A percentile compares a stretch with the other conserved stretches of the same genome.
phyloP scores from a whole-genome alignment of 2,329 filamentous ascomycete species.

The Paecilomyces sp. region DNA sequence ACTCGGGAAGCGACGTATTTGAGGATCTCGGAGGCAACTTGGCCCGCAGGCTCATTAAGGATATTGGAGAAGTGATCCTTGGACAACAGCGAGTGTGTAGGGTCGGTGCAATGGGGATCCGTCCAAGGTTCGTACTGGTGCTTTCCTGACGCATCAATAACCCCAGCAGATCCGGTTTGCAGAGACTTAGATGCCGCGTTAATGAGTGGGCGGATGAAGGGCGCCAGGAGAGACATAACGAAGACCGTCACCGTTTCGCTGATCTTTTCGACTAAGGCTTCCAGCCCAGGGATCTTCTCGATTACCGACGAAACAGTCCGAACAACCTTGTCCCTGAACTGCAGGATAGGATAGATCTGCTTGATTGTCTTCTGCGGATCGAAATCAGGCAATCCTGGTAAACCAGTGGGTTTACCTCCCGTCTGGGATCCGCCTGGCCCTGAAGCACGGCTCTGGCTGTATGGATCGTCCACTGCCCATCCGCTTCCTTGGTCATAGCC shows the following conservation, averaged over 20 bases:
- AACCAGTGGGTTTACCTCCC: slow-evolving; percentile 28
- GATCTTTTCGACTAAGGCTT: slow-evolving; percentile 85
- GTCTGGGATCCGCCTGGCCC: slow-evolving; percentile 16
- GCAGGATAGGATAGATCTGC: slow-evolving; percentile 89
- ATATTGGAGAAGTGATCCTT: slow-evolving; percentile 81
- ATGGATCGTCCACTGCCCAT: slow-evolving; percentile 20
- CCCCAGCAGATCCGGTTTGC: slow-evolving; percentile 74
- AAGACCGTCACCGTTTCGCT: slow-evolving; percentile 89
- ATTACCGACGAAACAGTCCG: slow-evolving; percentile 78
- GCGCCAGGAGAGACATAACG: slow-evolving; percentile 80
- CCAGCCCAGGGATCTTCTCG: slow-evolving; percentile 84
- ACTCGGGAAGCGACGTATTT: slow-evolving; percentile 83
- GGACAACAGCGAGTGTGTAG: slow-evolving; percentile 74
- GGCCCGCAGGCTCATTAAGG: slow-evolving; percentile 68
- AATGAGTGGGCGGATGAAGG: slow-evolving; percentile 89
- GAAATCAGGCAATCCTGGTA: slow-evolving; percentile 71
- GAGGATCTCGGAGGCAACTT: slow-evolving; percentile 66
- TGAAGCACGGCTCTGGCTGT: slow-evolving; percentile 23
- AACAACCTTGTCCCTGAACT: slow-evolving; percentile 91
- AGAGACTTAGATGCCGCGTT: slow-evolving; percentile 74
- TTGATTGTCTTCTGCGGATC: slow-evolving; percentile 69
- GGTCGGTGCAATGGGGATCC: slow-evolving; percentile 66
- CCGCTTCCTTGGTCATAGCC: slow-evolving; percentile 13
- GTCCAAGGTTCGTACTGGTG: slow-evolving; percentile 76
- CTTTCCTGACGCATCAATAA: slow-evolving; percentile 60